Evolutionary conservation across 345 rosid genomes (phyloP).

Genomic region (Populus euphratica): DNA sequence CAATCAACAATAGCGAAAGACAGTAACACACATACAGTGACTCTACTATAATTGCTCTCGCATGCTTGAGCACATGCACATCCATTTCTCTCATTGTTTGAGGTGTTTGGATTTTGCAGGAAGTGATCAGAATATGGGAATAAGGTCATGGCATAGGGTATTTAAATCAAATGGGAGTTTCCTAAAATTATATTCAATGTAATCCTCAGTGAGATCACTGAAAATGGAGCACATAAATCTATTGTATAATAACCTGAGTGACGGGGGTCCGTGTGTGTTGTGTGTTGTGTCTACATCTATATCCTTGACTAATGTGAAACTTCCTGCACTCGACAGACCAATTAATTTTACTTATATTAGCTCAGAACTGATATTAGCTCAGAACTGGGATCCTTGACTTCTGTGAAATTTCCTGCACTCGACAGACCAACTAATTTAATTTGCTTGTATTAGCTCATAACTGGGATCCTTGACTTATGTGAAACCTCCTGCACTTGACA

Average conservation of each 20-base stretch:
- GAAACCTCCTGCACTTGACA: background rate
- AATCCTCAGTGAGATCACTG: background rate
- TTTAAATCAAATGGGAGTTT: background rate
- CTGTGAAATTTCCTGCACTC: background rate
- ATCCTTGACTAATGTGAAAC: too few species aligned
- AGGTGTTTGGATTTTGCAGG: conserved; percentile 24
- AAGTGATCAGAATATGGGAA: background rate
- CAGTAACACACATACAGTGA: background rate
- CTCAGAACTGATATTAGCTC: too few species aligned
- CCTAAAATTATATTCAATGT: background rate
- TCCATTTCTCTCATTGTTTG: conserved; percentile 29
- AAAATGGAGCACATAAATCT: background rate
- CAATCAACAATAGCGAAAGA: background rate
- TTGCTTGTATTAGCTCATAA: too few species aligned
- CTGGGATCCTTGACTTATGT: background rate
- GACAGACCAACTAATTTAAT: conserved; percentile 12
- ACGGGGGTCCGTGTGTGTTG: background rate
- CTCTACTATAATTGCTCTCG: conserved; percentile 24
- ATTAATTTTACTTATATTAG: too few species aligned
- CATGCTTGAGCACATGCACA: conserved; percentile 24
- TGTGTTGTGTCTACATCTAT: too few species aligned
- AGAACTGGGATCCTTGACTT: background rate
- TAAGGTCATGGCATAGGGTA: background rate
- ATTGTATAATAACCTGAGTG: background rate
- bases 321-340: too few species aligned